Base-by-base conservation (phyloP, 2,329 filamentous ascomycete genomes). In the Erysiphe pisi region DNA sequence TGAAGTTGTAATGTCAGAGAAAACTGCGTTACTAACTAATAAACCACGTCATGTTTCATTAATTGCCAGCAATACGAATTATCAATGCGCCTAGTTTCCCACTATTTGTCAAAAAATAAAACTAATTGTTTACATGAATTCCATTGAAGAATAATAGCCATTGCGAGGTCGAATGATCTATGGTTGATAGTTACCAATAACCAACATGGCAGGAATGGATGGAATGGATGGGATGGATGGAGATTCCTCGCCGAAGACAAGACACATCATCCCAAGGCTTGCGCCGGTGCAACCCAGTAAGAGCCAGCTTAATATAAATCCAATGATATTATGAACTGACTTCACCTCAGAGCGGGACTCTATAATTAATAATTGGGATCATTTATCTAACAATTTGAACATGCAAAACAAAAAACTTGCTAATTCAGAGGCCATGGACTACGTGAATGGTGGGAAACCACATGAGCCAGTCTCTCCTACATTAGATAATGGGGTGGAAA, bases 391-490 rank as follows among this genome's bases (percentile, higher is more conserved):
- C n/a, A n/a, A 56, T 56, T 56, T 56, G 6, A n/a, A 56, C 4
- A 56, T 20, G 18, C 18, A n/a, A 20, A 56, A 56, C 1, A 56
- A 56, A 14, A 14, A 56, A 56, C 7, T 7, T 20, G n/a, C 18
- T 20, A 56, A 20, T 6, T n/a, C 49, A 61, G 81, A 82, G 76
- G 80, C 81, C 2, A 20, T 75, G 25, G 82, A 82, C 77, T 82
- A 82, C 77, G 77, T 82, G 31, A 82, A 82, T 79, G 80, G 79
- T 31, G 81, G 80, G 40, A 73, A 79, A 47, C 79, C 82, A 22
- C 81, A 82, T 61, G 77, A 79, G 18, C 18, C n/a, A 31, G 16
- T 58, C n/a, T 58, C 71, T 25, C 71, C 71, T 74, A 56, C 31
- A 16, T 2, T 68, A 28, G 61, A 25, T 40, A 58, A 58, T 43